phyloP scores from a whole-genome alignment of 169 alveolate species.

The Besnoitia besnoiti region DNA sequence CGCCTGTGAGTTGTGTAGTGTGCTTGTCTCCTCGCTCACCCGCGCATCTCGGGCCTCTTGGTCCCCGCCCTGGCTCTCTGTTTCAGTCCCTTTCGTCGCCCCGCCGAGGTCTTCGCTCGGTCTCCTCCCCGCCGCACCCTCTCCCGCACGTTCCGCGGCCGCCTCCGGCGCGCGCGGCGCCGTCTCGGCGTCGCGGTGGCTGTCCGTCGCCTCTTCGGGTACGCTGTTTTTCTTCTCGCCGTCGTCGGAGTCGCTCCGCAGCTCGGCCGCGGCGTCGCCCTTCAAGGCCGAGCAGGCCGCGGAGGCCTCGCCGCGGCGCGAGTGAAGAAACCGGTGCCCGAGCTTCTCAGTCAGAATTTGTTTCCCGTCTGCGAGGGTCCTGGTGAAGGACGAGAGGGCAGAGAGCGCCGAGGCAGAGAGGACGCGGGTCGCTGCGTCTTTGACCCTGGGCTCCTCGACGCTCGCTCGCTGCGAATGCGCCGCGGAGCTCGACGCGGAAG shows the following conservation, averaged over 20 bases:
- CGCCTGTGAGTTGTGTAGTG: too few species aligned
- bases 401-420: not conserved
- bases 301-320: not conserved
- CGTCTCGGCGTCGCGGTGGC: too few species aligned
- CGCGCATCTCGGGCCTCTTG: too few species aligned
- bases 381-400: constrained; percentile 3
- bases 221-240: not conserved
- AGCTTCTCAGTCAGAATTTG: not conserved
- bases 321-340: not conserved
- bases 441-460: not conserved
- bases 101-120: too few species aligned
- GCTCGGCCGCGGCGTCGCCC: not conserved
- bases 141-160: too few species aligned
- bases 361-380: not conserved
- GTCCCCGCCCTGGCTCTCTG: too few species aligned
- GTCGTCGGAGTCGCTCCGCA: not conserved
- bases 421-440: too few species aligned
- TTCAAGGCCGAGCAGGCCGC: not conserved
- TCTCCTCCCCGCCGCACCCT: too few species aligned
- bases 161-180: too few species aligned
- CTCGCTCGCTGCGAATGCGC: not conserved
- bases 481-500: not conserved
- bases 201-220: not conserved
- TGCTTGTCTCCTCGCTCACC: too few species aligned
- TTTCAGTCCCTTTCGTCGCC: too few species aligned